These are phyloP conservation scores for Remersonia thermophila DNA, from an alignment of 2,329 filamentous ascomycete genomes.

Conservation along the genomic window DNA sequence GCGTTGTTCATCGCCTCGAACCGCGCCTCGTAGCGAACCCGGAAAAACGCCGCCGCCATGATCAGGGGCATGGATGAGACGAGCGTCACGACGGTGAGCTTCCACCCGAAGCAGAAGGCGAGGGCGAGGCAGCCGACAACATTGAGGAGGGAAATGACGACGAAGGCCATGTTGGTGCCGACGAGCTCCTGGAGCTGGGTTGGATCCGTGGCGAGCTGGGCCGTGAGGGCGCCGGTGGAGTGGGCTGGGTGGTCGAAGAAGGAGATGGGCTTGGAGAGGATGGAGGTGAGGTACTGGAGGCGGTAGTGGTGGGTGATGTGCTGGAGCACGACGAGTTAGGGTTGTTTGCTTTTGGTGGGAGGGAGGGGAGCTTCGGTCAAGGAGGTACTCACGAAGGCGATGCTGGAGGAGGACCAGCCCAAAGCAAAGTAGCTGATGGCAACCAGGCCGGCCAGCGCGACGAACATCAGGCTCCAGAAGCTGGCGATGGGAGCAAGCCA, in stretches of 20 bases:
- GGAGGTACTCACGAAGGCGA: slow-evolving; percentile 26
- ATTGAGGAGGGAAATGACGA: slow-evolving; percentile 51
- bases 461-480: slow-evolving; percentile 55
- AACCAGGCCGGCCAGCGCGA: slow-evolving; percentile 41
- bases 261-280: slow-evolving; percentile 43
- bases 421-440: slow-evolving; percentile 43
- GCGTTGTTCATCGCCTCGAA: slow-evolving; percentile 45
- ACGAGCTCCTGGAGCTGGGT: slow-evolving; percentile 49
- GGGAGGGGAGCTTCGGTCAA: no score
- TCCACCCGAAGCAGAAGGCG: slow-evolving; percentile 63
- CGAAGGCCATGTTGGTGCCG: slow-evolving; percentile 50
- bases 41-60: slow-evolving; percentile 25
- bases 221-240: slow-evolving; percentile 46
- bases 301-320: slow-evolving; percentile 42
- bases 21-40: slow-evolving; percentile 41
- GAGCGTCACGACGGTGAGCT: slow-evolving; percentile 50
- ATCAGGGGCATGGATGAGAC: slow-evolving; percentile 23
- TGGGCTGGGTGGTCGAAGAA: slow-evolving; percentile 51
- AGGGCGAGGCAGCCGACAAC: slow-evolving; percentile 52
- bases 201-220: slow-evolving; percentile 42
- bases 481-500: slow-evolving; percentile 29
- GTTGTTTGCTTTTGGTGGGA: background rate
- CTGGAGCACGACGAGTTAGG: slow-evolving; percentile 8
- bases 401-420: slow-evolving; percentile 31
- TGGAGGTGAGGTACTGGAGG: slow-evolving; percentile 45